Base-by-base conservation (phyloP, 2,329 filamentous ascomycete genomes). In the Colletotrichum tropicicola region DNA sequence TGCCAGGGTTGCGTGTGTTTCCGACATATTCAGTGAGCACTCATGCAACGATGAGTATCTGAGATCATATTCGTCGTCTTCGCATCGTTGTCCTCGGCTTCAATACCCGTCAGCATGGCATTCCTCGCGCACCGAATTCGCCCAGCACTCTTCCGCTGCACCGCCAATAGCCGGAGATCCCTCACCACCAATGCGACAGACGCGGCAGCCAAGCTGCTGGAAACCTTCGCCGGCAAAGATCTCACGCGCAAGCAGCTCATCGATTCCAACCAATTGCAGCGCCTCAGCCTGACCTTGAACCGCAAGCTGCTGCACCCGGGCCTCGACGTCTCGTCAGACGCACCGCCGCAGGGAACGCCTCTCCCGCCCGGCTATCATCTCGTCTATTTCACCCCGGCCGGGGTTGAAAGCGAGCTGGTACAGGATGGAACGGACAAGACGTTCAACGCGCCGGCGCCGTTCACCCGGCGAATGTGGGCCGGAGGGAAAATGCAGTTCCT, bases 401-500 rank as follows among this genome's bases (percentile, higher is more conserved):
- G 84, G 5, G 66, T 85, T 0, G 88, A 90, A 69, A 66, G 71
- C 1, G 80, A 85, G 6, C 79, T 91, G 0, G 88, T 87, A 0
- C 66, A 72, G 0, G 89, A 91, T 72, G 89, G 89, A 13, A 89
- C 86, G 0, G 89, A 91, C 74, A 76, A 72, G 1, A 84, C 83
- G 0, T 90, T 87, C 72, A 91, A 89, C 68, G 83, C 88, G 0
- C 81, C 85, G 0, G 66, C 76, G 3, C 88, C 88, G 0, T 91
- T 90, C 61, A 89, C 87, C 2, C 76, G 88, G 28, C 80, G 89
- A 12, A 91, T 91, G 89, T 91, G 89, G 89, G 89, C 89, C 0
- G 89, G 88, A 2, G 89, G 89, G 0, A 78, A 80, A 59, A 85
- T 91, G 74, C 72, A 73, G 13, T 89, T 87, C 86, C 21, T 53